Conservation (phyloP, 73 alveolate species). For the Paramecium biaurelia region DNA sequence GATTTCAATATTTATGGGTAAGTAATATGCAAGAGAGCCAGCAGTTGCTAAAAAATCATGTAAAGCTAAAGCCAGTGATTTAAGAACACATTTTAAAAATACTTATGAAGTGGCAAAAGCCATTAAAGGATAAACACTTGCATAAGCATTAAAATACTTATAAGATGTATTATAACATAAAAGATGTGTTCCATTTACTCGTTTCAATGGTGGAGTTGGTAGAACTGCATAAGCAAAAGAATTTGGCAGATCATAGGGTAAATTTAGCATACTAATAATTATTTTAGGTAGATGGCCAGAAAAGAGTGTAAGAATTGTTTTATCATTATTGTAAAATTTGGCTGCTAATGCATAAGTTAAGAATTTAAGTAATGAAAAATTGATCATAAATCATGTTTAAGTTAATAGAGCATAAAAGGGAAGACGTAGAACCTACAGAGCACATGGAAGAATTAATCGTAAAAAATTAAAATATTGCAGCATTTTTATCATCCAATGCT, state of each 20-base stretch:
- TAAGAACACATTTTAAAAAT: constrained; percentile 94
- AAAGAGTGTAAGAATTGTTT: constrained; percentile 86
- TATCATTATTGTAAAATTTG: constrained; percentile 82
- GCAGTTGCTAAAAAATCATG: constrained; percentile 83
- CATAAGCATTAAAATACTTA: constrained; percentile 87
- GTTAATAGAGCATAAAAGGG: constrained; percentile 95
- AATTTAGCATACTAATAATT: not conserved
- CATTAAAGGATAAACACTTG: constrained; percentile 90
- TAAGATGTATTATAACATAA: constrained; percentile 93
- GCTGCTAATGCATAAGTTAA: constrained; percentile 92
- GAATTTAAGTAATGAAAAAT: constrained; percentile 85
- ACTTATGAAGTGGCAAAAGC: constrained; percentile 93
- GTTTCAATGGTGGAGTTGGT: constrained; percentile 89
- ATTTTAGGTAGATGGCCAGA: constrained; percentile 93
- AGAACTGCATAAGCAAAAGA: constrained; percentile 91
- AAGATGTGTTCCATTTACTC: constrained; percentile 89
- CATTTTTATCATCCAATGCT: constrained; percentile 88
- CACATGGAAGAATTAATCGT: constrained; percentile 97
- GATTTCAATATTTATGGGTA: constrained; percentile 71
- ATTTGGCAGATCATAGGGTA: constrained; percentile 80
- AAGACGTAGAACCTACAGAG: constrained; percentile 98
- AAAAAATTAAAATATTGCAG: constrained; percentile 19
- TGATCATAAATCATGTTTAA: constrained; percentile 80
- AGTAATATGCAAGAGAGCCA: constrained; percentile 82
- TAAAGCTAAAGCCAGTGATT: constrained; percentile 87